These are phyloP conservation scores for Colletotrichum theobromicola DNA, from an alignment of 2,329 filamentous ascomycete species.

Conservation along the genomic window DNA sequence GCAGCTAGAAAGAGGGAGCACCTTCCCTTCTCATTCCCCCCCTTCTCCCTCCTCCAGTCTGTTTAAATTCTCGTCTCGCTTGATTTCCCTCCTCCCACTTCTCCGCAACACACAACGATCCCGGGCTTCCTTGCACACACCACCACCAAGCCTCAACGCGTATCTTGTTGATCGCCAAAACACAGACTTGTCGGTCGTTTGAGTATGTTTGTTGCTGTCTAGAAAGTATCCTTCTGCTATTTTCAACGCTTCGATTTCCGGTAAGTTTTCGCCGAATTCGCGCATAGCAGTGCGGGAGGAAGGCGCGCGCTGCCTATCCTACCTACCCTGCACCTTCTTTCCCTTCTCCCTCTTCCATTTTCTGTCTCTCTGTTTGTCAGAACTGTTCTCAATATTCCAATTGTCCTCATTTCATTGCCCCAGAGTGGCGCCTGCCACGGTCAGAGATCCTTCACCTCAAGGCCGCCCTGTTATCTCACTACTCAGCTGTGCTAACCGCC, in stretches of 20 bases:
- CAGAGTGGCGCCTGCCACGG: neutral
- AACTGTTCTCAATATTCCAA: neutral
- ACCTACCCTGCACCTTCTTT: neutral
- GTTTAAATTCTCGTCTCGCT: neutral
- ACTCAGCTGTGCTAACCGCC: neutral
- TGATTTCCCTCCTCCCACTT: neutral
- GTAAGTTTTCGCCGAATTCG: neutral
- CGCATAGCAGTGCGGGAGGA: neutral
- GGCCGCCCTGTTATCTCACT: neutral
- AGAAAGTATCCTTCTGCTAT: neutral
- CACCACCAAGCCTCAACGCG: neutral
- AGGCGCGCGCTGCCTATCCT: neutral
- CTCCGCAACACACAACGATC: neutral
- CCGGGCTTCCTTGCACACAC: too few relatives aligned
- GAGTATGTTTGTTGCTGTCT: too few relatives aligned
- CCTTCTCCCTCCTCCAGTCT: neutral
- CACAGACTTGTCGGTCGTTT: too few relatives aligned
- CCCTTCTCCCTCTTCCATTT: neutral
- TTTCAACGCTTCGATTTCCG: neutral
- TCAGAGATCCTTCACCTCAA: neutral
- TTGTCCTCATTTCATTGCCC: neutral
- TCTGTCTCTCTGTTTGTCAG: neutral
- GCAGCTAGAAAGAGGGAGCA: neutral
- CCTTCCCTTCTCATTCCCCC: neutral
- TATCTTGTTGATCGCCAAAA: neutral